These are phyloP conservation scores for Zymoseptoria tritici DNA, from an alignment of 2,329 filamentous ascomycete species.

Conservation along the genomic window DNA sequence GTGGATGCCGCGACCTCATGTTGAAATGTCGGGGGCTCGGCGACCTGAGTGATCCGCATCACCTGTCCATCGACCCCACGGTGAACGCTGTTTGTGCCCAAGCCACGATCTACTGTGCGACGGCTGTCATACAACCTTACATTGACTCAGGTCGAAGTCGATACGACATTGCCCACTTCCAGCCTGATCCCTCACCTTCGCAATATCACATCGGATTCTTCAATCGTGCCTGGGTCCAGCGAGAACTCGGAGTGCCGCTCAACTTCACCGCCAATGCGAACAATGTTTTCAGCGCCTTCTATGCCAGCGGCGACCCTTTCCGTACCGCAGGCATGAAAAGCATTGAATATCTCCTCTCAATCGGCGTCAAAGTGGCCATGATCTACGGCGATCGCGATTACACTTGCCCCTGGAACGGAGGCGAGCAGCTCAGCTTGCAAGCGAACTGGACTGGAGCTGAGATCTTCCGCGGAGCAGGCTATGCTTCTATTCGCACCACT, in stretches of 20 bases:
- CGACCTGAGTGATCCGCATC: conserved; percentile 43
- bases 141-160: conserved; percentile 9
- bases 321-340: conserved; percentile 15
- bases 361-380: conserved; percentile 20
- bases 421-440: conserved; percentile 23
- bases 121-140: conserved; percentile 6
- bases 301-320: conserved; percentile 15
- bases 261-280: conserved; percentile 35
- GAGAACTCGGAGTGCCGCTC: conserved; percentile 40
- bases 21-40: conserved; percentile 44
- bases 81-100: conserved; percentile 37
- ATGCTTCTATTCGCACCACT: conserved; percentile 25
- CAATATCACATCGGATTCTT: conserved; percentile 35
- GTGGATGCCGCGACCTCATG: conserved; percentile 47
- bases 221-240: conserved; percentile 38
- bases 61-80: conserved; percentile 32
- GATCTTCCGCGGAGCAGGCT: conserved; percentile 23
- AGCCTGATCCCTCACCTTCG: conserved; percentile 18
- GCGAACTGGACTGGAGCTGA: conserved; percentile 19
- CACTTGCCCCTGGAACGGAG: conserved; percentile 25
- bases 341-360: conserved; percentile 21
- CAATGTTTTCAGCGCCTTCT: conserved; percentile 6
- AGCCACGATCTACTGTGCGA: conserved; percentile 13
- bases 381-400: conserved; percentile 27
- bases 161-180: conserved; percentile 20